Base-by-base conservation (phyloP, 495 filamentous ascomycete genomes). In the Hypoxylon trugodes region DNA sequence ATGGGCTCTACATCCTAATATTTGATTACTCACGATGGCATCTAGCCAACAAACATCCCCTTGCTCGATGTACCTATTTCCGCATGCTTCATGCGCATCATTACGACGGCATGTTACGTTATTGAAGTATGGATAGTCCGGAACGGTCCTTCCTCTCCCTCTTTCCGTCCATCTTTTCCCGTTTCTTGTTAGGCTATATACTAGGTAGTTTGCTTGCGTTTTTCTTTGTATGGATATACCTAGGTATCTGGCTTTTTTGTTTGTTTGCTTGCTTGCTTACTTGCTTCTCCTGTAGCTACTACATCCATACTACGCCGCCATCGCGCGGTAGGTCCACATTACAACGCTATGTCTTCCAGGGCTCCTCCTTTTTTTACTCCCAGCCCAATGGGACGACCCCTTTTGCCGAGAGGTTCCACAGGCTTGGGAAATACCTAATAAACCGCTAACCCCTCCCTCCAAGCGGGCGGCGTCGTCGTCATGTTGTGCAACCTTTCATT, bases 351-450 rank as follows among this genome's bases (percentile, higher is more conserved):
- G 6, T 21, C 6, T 10, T n/a, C 24, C 16, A n/a, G n/a, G n/a
- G n/a, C n/a, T n/a, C n/a, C n/a, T n/a, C n/a, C n/a, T n/a, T n/a
- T n/a, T n/a, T n/a, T n/a, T n/a, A n/a, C 10, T 33, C 41, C 60
- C 63, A 61, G 19, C 52, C 64, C 64, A 67, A 67, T 67, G 64
- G 51, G 57, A 58, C 64, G 5, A 10, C 21, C 32, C 21, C 52
- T 57, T 58, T 61, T 67, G 64, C 64, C 64, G 64, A 67, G 40
- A 58, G 57, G 64, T 67, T 57, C 57, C 64, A 67, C 64, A 61
- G 64, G 32, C 45, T 54, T 61, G 64, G 64, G 57, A 53, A 48
- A 2, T 2, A 10, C 42, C 21, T 16, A 21, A 37, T n/a, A 24
- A 24, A 16, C 1, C 6, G 9, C 10, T 18, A 12, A n/a, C n/a